These are phyloP conservation scores for Pseudogymnoascus sp. DNA, from an alignment of 2,329 filamentous ascomycete genomes.

Conservation along the genomic window DNA sequence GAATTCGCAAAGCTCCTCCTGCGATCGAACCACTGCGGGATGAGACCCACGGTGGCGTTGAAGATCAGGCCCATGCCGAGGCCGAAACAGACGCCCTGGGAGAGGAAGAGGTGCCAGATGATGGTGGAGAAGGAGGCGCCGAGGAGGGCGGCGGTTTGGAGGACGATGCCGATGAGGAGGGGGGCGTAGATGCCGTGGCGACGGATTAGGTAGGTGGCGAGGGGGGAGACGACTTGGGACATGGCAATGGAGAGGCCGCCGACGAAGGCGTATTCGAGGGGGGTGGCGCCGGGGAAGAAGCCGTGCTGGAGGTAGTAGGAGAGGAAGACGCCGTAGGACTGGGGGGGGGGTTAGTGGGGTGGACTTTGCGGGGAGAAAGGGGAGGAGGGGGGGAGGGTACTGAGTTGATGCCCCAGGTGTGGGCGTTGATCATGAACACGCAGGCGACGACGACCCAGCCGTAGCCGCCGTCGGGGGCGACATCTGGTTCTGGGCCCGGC, in stretches of 20 bases:
- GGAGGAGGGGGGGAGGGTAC: constrained; percentile 17
- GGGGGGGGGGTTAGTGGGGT: background rate
- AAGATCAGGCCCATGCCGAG: constrained; percentile 64
- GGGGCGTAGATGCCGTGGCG: constrained; percentile 53
- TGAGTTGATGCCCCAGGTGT: constrained; percentile 30
- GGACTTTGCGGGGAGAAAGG: too few species aligned
- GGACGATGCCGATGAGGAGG: constrained; percentile 52
- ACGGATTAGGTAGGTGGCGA: constrained; percentile 49
- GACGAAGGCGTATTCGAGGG: constrained; percentile 62
- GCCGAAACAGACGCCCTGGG: constrained; percentile 65
- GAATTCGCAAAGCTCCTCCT: constrained; percentile 49
- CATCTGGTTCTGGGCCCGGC: background rate
- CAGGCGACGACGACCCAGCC: constrained; percentile 19
- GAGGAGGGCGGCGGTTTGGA: constrained; percentile 57
- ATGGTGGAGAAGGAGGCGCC: constrained; percentile 57
- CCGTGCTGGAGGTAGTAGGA: constrained; percentile 45
- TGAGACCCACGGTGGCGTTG: constrained; percentile 52
- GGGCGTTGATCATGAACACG: constrained; percentile 14
- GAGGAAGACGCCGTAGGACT: constrained; percentile 46
- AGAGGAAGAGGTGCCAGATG: constrained; percentile 67
- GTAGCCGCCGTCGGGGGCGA: constrained; percentile 42
- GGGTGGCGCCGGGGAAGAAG: constrained; percentile 41
- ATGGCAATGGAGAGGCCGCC: constrained; percentile 57
- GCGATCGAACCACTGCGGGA: constrained; percentile 54
- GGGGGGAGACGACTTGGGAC: constrained; percentile 56